Evolutionary conservation across 1,284 basidiomycete species (phyloP).

Genomic region (Pyrrhoderma lamaoense): DNA sequence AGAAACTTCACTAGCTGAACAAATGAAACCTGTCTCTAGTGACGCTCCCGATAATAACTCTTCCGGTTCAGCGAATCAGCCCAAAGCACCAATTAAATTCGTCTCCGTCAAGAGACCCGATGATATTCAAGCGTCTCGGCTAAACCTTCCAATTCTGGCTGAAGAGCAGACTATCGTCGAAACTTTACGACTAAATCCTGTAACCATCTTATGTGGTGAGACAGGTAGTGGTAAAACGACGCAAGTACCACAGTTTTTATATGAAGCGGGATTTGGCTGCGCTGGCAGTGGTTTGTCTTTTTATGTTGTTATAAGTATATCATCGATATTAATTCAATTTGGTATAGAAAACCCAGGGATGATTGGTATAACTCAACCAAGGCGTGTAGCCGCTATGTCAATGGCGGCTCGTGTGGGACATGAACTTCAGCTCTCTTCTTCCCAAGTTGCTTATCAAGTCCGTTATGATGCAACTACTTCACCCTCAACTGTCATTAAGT

Average conservation of each 20-base stretch:
- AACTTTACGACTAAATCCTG: conserved; percentile 78
- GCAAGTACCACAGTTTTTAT: conserved; percentile 90
- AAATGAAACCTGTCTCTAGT: conserved; percentile 32
- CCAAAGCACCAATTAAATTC: conserved; percentile 31
- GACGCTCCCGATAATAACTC: conserved; percentile 12
- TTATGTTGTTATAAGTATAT: neutral
- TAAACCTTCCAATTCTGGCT: conserved; percentile 82
- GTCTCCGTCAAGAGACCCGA: conserved; percentile 63
- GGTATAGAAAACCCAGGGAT: conserved; percentile 88
- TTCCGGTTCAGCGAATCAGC: conserved; percentile 4
- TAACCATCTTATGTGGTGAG: conserved; percentile 71
- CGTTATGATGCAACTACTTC: conserved; percentile 94
- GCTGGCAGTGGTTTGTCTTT: conserved; percentile 57
- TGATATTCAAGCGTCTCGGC: conserved; percentile 72
- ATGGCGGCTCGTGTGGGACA: conserved; percentile 89
- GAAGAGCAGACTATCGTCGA: conserved; percentile 97
- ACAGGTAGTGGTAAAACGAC: conserved; percentile 99
- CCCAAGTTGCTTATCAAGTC: conserved; percentile 91
- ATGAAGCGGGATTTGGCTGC: conserved; percentile 93
- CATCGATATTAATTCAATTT: neutral
- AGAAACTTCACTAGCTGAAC: conserved; percentile 49
- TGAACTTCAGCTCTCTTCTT: conserved; percentile 78
- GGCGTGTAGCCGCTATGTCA: conserved; percentile 94
- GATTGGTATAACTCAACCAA: conserved; percentile 96
- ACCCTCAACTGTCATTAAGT: conserved; percentile 88